Percentiles rank a stretch among this genome's conserved stretches.
These are phyloP conservation scores for Cicer chorassanicum DNA, from an alignment of 306 rosid species.

Conservation along the genomic window DNA sequence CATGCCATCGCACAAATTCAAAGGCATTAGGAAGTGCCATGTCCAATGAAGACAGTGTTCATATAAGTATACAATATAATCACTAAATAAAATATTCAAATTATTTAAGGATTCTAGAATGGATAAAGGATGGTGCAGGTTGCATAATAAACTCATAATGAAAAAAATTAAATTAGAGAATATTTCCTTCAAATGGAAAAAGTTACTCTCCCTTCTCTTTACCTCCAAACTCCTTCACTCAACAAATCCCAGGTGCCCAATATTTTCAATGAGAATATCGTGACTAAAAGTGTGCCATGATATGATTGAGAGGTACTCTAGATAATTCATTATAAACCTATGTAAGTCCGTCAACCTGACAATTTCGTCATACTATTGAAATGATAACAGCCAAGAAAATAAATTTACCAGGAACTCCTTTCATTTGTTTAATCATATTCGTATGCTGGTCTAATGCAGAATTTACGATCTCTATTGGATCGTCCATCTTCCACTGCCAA, in stretches of 20 bases:
- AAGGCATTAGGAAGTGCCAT: neutral
- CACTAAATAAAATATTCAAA: slow-evolving; percentile 1
- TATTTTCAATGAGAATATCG: neutral
- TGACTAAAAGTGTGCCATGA: slow-evolving; percentile 18
- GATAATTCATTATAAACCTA: slow-evolving; percentile 30
- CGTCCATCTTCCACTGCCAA: slow-evolving; percentile 99
- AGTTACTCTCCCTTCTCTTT: neutral
- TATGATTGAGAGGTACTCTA: slow-evolving; percentile 19
- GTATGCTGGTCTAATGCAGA: slow-evolving; percentile 79
- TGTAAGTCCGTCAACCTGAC: slow-evolving; percentile 21
- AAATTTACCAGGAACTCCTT: slow-evolving; percentile 95
- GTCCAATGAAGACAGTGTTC: slow-evolving; percentile 24
- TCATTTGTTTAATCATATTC: slow-evolving; percentile 97
- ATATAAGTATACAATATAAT: slow-evolving; percentile 2
- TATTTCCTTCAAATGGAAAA: slow-evolving; percentile 1
- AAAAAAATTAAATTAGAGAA: neutral
- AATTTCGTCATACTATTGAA: slow-evolving; percentile 11
- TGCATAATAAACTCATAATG: neutral
- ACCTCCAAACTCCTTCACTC: slow-evolving; percentile 5
- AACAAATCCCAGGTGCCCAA: slow-evolving; percentile 7
- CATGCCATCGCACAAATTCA: slow-evolving; percentile 9
- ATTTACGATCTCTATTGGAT: slow-evolving; percentile 83
- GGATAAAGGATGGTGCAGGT: neutral
- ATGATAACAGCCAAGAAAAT: slow-evolving; percentile 36
- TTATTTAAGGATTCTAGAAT: neutral